Conservation (phyloP, 1,284 basidiomycete genomes). For the Fistulinella staudtii region DNA sequence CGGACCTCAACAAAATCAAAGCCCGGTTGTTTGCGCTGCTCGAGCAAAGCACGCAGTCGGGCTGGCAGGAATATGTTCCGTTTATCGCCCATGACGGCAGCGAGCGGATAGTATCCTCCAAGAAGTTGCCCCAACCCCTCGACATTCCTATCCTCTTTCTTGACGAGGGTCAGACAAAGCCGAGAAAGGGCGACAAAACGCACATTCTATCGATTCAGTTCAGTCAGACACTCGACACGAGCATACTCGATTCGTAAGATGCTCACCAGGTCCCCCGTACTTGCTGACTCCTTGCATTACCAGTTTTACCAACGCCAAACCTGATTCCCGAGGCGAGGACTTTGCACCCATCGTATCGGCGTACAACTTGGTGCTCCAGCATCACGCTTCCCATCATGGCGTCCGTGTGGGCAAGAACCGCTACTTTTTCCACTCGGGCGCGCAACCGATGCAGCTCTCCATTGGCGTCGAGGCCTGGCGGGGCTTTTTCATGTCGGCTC, state of each 20-base stretch:
- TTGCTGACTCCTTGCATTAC: not conserved
- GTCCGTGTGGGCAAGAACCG: slow-evolving; percentile 57
- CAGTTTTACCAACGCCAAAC: slow-evolving; percentile 52
- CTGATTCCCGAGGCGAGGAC: slow-evolving; percentile 42
- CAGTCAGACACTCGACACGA: slow-evolving; percentile 42
- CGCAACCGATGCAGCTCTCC: slow-evolving; percentile 36
- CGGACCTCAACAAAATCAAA: slow-evolving; percentile 45
- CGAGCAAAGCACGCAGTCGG: slow-evolving; percentile 40
- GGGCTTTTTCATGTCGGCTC: slow-evolving; percentile 66
- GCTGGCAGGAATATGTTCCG: slow-evolving; percentile 38
- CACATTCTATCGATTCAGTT: slow-evolving; percentile 54
- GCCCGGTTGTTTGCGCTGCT: slow-evolving; percentile 56
- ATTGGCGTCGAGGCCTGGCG: slow-evolving; percentile 54
- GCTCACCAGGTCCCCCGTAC: not conserved
- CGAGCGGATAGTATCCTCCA: slow-evolving; percentile 54
- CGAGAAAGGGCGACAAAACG: slow-evolving; percentile 39
- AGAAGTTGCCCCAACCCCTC: slow-evolving; percentile 53
- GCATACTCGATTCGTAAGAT: slow-evolving; percentile 49
- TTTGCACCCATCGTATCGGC: slow-evolving; percentile 54
- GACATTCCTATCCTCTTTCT: slow-evolving; percentile 45
- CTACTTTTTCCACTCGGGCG: slow-evolving; percentile 49
- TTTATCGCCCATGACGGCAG: slow-evolving; percentile 62
- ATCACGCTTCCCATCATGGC: slow-evolving; percentile 50
- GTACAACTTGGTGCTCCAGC: slow-evolving; percentile 62
- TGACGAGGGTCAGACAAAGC: slow-evolving; percentile 50